A percentile compares a stretch with the other conserved stretches of the same genome.
Conservation (phyloP, 2,329 filamentous ascomycete genomes). For the Cladosporium sp. region DNA sequence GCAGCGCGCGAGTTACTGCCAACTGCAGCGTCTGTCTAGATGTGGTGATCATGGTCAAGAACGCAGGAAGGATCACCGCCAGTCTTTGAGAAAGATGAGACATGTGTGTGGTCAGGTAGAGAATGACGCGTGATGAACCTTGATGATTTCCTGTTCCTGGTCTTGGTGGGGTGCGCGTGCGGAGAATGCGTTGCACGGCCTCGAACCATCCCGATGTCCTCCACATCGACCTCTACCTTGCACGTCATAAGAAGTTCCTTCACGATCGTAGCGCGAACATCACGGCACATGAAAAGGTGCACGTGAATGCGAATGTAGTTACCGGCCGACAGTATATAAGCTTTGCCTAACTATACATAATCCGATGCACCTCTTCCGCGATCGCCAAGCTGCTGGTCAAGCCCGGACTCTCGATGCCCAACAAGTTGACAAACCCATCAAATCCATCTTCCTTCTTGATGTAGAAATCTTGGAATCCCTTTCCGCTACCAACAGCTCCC, state of each 20-base stretch:
- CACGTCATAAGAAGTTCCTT: background rate
- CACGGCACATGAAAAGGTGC: background rate
- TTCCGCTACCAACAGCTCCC: constrained; percentile 62
- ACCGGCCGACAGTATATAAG: background rate
- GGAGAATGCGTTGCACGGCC: constrained; percentile 12
- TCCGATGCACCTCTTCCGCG: constrained; percentile 69
- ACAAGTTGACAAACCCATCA: constrained; percentile 80
- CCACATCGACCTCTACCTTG: background rate
- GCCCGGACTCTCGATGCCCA: constrained; percentile 93
- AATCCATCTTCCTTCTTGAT: constrained; percentile 76
- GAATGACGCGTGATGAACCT: constrained; percentile 11
- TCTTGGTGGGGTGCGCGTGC: background rate
- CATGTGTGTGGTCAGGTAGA: background rate
- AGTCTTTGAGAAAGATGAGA: background rate
- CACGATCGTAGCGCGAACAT: background rate
- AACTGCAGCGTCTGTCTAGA: background rate
- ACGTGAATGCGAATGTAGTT: background rate
- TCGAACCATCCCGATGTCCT: constrained; percentile 1
- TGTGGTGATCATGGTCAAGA: background rate
- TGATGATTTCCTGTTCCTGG: constrained; percentile 10
- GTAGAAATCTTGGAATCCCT: constrained; percentile 81
- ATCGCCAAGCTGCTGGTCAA: constrained; percentile 86
- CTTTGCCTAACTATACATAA: constrained; percentile 49
- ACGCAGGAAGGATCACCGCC: background rate
- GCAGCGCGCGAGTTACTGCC: background rate